phyloP scores from a whole-genome alignment of 768 basidiomycete genomes.

The Tylopilus plumbeoviolaceoides region DNA sequence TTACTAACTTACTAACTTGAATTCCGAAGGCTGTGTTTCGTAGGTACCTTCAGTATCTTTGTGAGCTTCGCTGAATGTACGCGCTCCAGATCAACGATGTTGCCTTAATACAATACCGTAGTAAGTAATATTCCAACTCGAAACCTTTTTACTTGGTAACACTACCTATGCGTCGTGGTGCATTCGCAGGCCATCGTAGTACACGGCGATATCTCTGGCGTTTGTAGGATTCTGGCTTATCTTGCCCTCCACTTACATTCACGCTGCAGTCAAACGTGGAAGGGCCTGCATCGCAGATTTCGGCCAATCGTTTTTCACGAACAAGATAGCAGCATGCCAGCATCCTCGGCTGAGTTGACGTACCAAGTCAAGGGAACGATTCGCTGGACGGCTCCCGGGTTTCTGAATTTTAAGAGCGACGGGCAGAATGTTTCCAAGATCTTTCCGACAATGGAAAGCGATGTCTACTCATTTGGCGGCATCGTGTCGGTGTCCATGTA shows the following conservation, averaged over 20 bases:
- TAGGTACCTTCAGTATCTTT: not conserved
- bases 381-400: slow-evolving; percentile 45
- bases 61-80: not conserved
- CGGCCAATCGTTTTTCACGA: slow-evolving; percentile 40
- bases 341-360: slow-evolving; percentile 31
- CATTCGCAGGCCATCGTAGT: slow-evolving; percentile 20
- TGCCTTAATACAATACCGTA: slow-evolving; percentile 25
- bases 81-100: slow-evolving; percentile 21
- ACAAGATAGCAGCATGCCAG: slow-evolving; percentile 33
- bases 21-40: slow-evolving; percentile 18
- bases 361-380: slow-evolving; percentile 36
- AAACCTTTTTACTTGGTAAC: not conserved
- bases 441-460: slow-evolving; percentile 27
- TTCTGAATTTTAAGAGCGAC: slow-evolving; percentile 21
- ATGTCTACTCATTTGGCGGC: slow-evolving; percentile 34
- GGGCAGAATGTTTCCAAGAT: not conserved
- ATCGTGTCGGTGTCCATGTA: slow-evolving; percentile 25
- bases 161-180: slow-evolving; percentile 6
- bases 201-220: slow-evolving; percentile 30
- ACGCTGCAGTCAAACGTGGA: slow-evolving; percentile 36
- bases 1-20: too few species aligned
- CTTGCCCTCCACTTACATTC: not conserved
- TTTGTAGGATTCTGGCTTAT: not conserved
- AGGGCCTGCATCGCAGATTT: slow-evolving; percentile 45
- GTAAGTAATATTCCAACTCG: not conserved